Conservation (phyloP, 2,329 filamentous ascomycete species). For the Penicillium sp. region DNA sequence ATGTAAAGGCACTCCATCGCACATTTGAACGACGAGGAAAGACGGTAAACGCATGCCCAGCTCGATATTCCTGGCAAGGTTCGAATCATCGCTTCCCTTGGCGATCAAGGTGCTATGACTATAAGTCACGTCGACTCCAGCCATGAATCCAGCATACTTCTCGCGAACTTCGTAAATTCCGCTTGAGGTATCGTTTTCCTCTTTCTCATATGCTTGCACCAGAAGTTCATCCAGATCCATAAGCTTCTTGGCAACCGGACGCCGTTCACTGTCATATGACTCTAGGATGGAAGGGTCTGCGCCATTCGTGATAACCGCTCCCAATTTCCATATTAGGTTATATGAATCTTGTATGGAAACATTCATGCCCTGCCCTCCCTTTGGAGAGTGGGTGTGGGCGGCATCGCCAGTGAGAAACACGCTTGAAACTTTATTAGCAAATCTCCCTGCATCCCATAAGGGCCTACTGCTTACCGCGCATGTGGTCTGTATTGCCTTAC, state of each 20-base stretch:
- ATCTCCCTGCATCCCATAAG: too few species aligned
- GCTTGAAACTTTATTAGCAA: background rate
- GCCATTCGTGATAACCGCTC: slow-evolving; percentile 44
- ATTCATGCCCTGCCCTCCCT: slow-evolving; percentile 61
- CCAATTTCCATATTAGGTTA: slow-evolving; percentile 59
- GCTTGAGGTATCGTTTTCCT: background rate
- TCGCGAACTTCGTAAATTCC: slow-evolving; percentile 9
- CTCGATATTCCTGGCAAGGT: too few species aligned
- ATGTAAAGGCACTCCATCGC: too few species aligned
- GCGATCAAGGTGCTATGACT: background rate
- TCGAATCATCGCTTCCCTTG: too few species aligned
- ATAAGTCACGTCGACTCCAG: slow-evolving; percentile 12
- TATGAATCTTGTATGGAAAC: slow-evolving; percentile 55
- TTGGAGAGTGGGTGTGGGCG: slow-evolving; percentile 60
- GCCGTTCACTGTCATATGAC: slow-evolving; percentile 52
- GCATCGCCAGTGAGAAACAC: slow-evolving; percentile 12
- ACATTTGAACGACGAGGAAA: too few species aligned
- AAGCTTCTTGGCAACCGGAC: slow-evolving; percentile 40
- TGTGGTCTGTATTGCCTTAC: too few species aligned
- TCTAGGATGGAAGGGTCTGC: slow-evolving; percentile 42
- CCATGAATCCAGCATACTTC: slow-evolving; percentile 12
- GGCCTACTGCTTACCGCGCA: too few species aligned
- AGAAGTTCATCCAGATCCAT: slow-evolving; percentile 11
- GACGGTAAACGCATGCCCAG: too few species aligned
- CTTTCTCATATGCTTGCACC: slow-evolving; percentile 4